Percentiles rank a stretch among this genome's conserved stretches.
Conservation (phyloP, 2,329 filamentous ascomycete species). For the Diaporthe vaccinii region DNA sequence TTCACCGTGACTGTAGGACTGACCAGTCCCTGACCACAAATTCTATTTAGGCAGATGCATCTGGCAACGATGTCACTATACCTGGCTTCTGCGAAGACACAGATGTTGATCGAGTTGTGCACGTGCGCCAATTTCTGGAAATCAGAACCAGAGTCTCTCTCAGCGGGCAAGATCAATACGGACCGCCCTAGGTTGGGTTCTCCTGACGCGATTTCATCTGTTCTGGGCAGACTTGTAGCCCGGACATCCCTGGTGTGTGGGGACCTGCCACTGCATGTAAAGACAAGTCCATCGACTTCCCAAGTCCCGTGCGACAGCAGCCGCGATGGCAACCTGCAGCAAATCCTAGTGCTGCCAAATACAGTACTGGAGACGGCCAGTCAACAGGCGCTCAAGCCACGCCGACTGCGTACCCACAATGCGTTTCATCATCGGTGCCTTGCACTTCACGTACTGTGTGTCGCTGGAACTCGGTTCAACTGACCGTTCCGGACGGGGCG, state of each 20-base stretch:
- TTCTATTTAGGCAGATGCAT: neutral
- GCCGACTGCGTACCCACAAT: constrained; percentile 4
- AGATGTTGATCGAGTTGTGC: neutral
- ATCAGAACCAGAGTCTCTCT: neutral
- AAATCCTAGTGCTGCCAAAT: neutral
- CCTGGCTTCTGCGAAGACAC: neutral
- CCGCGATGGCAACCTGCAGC: neutral
- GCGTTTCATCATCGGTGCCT: neutral
- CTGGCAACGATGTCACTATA: neutral
- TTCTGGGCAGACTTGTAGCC: neutral
- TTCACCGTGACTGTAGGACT: neutral
- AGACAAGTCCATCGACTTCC: neutral
- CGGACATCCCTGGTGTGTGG: neutral
- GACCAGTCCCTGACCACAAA: neutral
- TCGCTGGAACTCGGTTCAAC: constrained; percentile 9
- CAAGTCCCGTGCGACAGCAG: neutral
- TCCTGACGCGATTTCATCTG: neutral
- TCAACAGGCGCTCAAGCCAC: neutral
- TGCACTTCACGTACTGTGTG: neutral
- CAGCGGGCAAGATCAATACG: neutral
- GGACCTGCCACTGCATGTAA: neutral
- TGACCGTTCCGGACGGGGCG: neutral
- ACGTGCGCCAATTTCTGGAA: neutral
- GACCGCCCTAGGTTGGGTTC: neutral
- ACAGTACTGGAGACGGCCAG: neutral